phyloP scores from a whole-genome alignment of 495 filamentous ascomycete genomes.

The Penicillium manginii region DNA sequence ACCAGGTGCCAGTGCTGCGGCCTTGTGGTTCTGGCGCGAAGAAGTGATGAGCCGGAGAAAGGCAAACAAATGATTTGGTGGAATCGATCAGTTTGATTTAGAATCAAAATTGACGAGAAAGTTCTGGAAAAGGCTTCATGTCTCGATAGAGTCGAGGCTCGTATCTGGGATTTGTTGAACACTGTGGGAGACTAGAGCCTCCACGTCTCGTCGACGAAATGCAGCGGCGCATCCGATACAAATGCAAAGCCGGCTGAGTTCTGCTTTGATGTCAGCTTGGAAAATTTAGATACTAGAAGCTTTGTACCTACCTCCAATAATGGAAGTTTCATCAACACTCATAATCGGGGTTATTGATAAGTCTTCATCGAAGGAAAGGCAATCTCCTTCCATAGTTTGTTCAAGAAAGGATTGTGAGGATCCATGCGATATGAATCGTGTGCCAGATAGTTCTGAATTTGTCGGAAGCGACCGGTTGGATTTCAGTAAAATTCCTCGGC shows the following conservation, averaged over 20 bases:
- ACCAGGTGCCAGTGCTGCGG: conserved; percentile 20
- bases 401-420: neutral
- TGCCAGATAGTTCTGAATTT: neutral
- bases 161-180: neutral
- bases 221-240: conserved; percentile 26
- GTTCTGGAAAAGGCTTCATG: neutral
- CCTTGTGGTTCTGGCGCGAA: conserved; percentile 27
- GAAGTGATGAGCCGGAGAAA: conserved; percentile 6
- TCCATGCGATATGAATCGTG: neutral
- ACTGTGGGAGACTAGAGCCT: conserved; percentile 19
- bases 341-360: neutral
- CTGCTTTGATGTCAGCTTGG: conserved; percentile 5
- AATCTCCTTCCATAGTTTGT: neutral
- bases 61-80: neutral
- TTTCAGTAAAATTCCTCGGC: conserved; percentile 4
- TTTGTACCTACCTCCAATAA: neutral
- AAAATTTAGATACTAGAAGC: neutral
- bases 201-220: conserved; percentile 26
- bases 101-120: neutral
- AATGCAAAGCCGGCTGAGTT: conserved; percentile 17
- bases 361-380: neutral
- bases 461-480: neutral
- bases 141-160: neutral
- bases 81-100: neutral
- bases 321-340: neutral